phyloP scores from a whole-genome alignment of 2,329 filamentous ascomycete species.

The Zarea fungicola region DNA sequence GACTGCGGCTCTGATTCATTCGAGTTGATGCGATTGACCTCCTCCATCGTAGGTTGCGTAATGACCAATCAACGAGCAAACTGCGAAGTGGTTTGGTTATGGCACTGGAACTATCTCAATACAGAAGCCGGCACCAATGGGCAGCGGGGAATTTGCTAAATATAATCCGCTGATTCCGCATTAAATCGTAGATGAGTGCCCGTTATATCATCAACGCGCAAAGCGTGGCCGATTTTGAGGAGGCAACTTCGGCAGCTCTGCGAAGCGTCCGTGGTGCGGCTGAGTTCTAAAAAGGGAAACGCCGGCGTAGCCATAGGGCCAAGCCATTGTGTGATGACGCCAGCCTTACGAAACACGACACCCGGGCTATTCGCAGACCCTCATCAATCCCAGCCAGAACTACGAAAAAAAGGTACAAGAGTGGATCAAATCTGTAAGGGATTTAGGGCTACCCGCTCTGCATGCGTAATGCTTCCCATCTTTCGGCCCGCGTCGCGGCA shows the following conservation, averaged over 20 bases:
- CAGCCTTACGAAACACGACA: constrained; percentile 11
- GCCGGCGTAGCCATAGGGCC: background rate
- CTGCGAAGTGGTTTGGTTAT: too few species aligned
- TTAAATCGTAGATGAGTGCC: too few species aligned
- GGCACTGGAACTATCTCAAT: too few species aligned
- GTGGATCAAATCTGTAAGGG: constrained; percentile 6
- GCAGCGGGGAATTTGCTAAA: too few species aligned
- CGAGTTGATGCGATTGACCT: too few species aligned
- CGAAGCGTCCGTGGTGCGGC: constrained; percentile 7
- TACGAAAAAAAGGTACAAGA: constrained; percentile 2
- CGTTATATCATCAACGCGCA: too few species aligned
- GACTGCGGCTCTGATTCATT: background rate
- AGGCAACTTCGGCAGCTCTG: background rate
- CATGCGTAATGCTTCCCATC: constrained; percentile 3
- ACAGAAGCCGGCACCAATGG: too few species aligned
- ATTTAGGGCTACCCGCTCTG: constrained; percentile 8
- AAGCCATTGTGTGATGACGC: constrained; percentile 2
- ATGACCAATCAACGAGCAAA: too few species aligned
- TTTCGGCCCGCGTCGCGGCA: too few species aligned
- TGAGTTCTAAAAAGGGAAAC: background rate
- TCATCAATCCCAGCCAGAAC: constrained; percentile 3
- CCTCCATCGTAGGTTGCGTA: too few species aligned
- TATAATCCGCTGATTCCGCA: too few species aligned
- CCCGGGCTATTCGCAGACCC: background rate
- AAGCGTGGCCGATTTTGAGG: background rate